phyloP scores from a whole-genome alignment of 208 protist genomes.

The Trypanosoma theileri region DNA sequence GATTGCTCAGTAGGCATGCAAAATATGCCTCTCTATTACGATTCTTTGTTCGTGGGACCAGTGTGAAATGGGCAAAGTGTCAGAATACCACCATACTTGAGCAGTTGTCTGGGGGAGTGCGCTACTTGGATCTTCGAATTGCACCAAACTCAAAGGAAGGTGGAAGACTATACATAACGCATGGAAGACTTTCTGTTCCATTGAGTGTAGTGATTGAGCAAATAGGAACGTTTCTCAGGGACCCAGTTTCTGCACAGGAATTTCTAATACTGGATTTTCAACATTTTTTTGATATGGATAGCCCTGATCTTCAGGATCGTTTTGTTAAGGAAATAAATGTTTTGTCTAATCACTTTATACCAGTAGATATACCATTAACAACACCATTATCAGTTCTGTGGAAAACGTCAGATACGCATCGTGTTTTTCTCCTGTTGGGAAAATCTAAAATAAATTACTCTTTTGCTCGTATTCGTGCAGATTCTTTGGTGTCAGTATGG shows the following conservation, averaged over 20 bases:
- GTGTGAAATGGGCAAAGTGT: constrained; percentile 43
- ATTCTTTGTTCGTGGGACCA: constrained; percentile 26
- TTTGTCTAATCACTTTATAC: constrained; percentile 35
- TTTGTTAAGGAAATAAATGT: constrained; percentile 33
- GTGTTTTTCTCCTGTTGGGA: constrained; percentile 55
- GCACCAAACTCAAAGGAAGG: constrained; percentile 11
- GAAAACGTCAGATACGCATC: constrained; percentile 16
- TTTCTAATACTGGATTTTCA: constrained; percentile 60
- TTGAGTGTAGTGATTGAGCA: constrained; percentile 30
- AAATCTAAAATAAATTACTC: constrained; percentile 10
- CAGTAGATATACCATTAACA: constrained; percentile 20
- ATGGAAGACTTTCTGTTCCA: constrained; percentile 36
- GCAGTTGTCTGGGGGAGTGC: constrained; percentile 50
- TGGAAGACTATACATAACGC: constrained; percentile 34
- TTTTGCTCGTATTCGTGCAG: constrained; percentile 23
- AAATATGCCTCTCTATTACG: constrained; percentile 19
- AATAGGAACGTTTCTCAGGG: constrained; percentile 33
- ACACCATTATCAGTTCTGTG: constrained; percentile 41
- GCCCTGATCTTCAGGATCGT: constrained; percentile 11
- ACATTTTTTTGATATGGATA: constrained; percentile 33
- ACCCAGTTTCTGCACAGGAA: constrained; percentile 27
- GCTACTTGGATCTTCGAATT: constrained; percentile 54
- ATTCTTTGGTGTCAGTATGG: constrained; percentile 38
- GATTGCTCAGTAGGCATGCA: constrained; percentile 15
- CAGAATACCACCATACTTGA: constrained; percentile 42